Evolutionary conservation across 2,329 filamentous ascomycete genomes (phyloP).

Genomic region (Torrubiellomyces zombiae): DNA sequence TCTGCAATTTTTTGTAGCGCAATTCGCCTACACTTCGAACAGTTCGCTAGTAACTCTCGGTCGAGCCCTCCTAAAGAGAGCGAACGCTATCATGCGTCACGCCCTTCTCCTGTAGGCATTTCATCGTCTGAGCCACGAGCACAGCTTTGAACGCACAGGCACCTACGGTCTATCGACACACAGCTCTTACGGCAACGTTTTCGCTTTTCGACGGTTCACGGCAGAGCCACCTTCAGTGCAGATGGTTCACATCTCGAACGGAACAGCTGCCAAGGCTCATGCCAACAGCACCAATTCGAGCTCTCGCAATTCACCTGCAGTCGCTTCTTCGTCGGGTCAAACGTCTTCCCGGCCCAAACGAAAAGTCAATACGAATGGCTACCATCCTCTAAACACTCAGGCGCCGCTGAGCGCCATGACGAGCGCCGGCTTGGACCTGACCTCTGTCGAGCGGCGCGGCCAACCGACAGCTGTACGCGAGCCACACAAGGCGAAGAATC

Average conservation of each 20-base stretch:
- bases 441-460: constrained; percentile 80
- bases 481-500: constrained; percentile 55
- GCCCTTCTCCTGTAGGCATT: constrained; percentile 6
- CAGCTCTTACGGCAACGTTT: constrained; percentile 4
- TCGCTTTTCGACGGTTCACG: constrained; percentile 2
- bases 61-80: too few species aligned
- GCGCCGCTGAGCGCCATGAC: constrained; percentile 38
- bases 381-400: constrained; percentile 32
- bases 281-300: constrained; percentile 29
- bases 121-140: constrained; percentile 2
- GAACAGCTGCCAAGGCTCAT: constrained; percentile 18
- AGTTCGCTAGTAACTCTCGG: too few species aligned
- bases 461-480: constrained; percentile 64
- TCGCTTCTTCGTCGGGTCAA: constrained; percentile 17
- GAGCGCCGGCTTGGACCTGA: constrained; percentile 57
- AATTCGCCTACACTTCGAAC: too few species aligned
- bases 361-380: constrained; percentile 37
- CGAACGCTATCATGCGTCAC: constrained; percentile 9
- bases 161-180: too few species aligned
- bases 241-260: constrained; percentile 22
- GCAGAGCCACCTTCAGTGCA: constrained; percentile 11
- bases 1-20: too few species aligned
- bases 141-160: too few species aligned
- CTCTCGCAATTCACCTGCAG: constrained; percentile 34
- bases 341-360: constrained; percentile 29